Base-by-base conservation (phyloP, 108 stramenopile genomes). In the Cyclotella sp. region DNA sequence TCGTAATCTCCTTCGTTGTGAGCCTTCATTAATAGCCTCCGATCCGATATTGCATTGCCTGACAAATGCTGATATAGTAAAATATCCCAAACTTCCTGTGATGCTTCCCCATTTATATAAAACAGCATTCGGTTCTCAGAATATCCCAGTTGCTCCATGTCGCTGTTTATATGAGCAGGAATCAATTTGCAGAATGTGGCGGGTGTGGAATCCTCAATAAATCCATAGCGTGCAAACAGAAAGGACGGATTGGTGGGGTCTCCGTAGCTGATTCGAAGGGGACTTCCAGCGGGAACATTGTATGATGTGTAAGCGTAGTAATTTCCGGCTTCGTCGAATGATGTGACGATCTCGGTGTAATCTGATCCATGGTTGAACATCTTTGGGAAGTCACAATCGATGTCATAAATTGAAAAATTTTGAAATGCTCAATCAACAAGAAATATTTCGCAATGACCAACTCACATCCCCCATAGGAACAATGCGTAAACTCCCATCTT, bases 181-280 rank as follows among this genome's bases (percentile, higher is more conserved):
- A 89, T 84, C 44, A 86, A 66, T 68, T 89, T 89, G 77, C 89
- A 89, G 72, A 87, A 89, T 9, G 85, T 80, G 12, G 84, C 84
- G 9, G 76, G 53, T 15, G 78, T 45, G 12, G 67, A 26, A n/a
- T 80, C 79, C n/a, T 90, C 79, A 10, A 90, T 43, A 57, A 90
- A 90, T 0, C 89, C 89, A 66, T 88, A 90, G 9, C 77, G 76
- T 24, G 87, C 87, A 19, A 90, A 75, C 24, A 87, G 54, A n/a
- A 66, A 46, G 12, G 85, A 87, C 1, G 89, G 89, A 53, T 88
- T 88, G 28, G 85, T 82, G 19, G 87, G 85, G 24, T 84, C 68
- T 1, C 83, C 87, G 61, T 90, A 90, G 46, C 79, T 84, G 19
- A 86, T 63, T 26, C 70, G 47, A 28, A 90, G 74, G 0, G 79